These are phyloP conservation scores for Uronychia binucleata DNA, from an alignment of 73 alveolate genomes.

Conservation along the genomic window DNA sequence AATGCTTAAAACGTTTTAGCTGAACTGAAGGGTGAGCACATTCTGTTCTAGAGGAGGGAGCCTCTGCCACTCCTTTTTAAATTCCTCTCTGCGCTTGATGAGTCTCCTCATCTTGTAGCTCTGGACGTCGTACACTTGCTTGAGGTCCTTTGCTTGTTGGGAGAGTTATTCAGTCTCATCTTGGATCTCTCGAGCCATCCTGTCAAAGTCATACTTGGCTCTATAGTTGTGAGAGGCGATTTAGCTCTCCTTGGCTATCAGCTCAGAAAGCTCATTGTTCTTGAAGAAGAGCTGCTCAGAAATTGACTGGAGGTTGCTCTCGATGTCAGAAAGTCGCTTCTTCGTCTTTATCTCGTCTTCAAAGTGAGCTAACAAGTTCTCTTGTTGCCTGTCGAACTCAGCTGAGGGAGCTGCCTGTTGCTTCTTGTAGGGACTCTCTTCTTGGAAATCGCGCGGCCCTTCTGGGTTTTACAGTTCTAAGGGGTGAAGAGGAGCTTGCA, in stretches of 20 bases:
- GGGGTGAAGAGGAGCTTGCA: background rate
- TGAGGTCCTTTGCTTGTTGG: background rate
- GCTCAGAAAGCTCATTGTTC: slow-evolving; percentile 32
- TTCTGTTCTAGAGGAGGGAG: background rate
- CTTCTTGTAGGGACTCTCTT: slow-evolving; percentile 8
- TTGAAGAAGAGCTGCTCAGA: slow-evolving; percentile 11
- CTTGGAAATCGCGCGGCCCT: slow-evolving; percentile 1
- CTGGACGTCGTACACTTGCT: background rate
- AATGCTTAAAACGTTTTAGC: background rate
- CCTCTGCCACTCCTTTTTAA: background rate
- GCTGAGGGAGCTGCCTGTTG: background rate
- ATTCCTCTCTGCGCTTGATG: background rate
- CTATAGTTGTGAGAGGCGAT: slow-evolving; percentile 12
- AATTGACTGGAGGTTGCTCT: slow-evolving; percentile 20
- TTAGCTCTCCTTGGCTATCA: slow-evolving; percentile 28
- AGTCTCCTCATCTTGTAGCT: background rate
- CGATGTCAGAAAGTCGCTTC: slow-evolving; percentile 45
- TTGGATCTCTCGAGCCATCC: background rate
- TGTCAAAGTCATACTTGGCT: slow-evolving; percentile 3
- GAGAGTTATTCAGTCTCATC: background rate
- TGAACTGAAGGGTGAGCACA: background rate
- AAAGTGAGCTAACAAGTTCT: slow-evolving; percentile 32
- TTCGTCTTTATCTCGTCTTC: slow-evolving; percentile 44
- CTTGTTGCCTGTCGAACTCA: slow-evolving; percentile 21
- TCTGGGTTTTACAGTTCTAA: background rate